phyloP scores from a whole-genome alignment of 371 early-diverging fungal genomes.

The Caulochytrium protostelioides region DNA sequence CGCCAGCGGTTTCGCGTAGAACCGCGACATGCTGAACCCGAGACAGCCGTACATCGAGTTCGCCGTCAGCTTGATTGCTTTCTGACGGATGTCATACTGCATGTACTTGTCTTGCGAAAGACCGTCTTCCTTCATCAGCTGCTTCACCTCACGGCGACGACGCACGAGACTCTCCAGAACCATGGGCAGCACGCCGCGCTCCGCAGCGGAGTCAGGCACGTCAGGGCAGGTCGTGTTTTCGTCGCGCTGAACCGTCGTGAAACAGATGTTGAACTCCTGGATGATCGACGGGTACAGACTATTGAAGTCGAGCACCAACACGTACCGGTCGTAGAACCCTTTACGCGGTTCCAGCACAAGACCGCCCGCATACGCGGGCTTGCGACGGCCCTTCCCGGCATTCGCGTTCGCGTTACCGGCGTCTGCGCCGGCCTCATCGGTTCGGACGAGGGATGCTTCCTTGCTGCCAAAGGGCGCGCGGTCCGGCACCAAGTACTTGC shows the following conservation, averaged over 20 bases:
- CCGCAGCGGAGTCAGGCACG: slow-evolving; percentile 38
- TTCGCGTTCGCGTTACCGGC: not conserved
- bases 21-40: slow-evolving; percentile 85
- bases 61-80: slow-evolving; percentile 95
- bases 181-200: slow-evolving; percentile 73
- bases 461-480: slow-evolving; percentile 15
- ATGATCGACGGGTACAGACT: slow-evolving; percentile 99
- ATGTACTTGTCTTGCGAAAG: slow-evolving; percentile 17
- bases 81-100: slow-evolving; percentile 81
- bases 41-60: slow-evolving; percentile 99
- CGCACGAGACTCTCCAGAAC: slow-evolving; percentile 77
- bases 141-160: slow-evolving; percentile 78
- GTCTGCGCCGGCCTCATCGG: not conserved
- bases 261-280: slow-evolving; percentile 99
- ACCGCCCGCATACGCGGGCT: slow-evolving; percentile 94
- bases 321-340: slow-evolving; percentile 91
- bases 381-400: slow-evolving; percentile 27
- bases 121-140: slow-evolving; percentile 69
- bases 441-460: too few relatives aligned
- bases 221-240: slow-evolving; percentile 50
- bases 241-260: slow-evolving; percentile 74
- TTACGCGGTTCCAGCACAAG: slow-evolving; percentile 95
- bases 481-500: slow-evolving; percentile 82
- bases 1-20: slow-evolving; percentile 96
- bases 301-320: slow-evolving; percentile 97